These are phyloP conservation scores for Talaromyces funiculosus DNA, from an alignment of 2,329 filamentous ascomycete genomes.

Conservation along the genomic window DNA sequence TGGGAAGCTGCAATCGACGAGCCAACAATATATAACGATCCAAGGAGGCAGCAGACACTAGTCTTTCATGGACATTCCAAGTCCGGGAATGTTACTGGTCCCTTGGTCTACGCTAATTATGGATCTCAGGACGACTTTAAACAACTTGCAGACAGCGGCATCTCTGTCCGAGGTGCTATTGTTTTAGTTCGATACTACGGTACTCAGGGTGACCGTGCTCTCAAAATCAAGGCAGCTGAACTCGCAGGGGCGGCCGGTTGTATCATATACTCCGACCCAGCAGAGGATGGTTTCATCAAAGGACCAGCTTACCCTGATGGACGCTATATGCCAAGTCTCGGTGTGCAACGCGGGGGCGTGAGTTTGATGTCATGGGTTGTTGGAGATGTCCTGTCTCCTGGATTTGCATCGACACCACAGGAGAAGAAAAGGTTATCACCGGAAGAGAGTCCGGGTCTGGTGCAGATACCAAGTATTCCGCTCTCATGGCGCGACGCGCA, in stretches of 20 bases:
- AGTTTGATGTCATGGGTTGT: constrained; percentile 75
- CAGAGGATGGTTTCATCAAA: constrained; percentile 71
- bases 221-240: constrained; percentile 89
- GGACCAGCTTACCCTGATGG: constrained; percentile 71
- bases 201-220: constrained; percentile 62
- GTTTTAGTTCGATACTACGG: constrained; percentile 78
- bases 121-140: constrained; percentile 81
- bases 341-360: constrained; percentile 76
- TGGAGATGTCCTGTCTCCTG: constrained; percentile 88
- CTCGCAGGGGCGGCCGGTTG: constrained; percentile 79
- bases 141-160: constrained; percentile 61
- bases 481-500: constrained; percentile 86
- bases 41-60: constrained; percentile 61
- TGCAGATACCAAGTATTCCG: constrained; percentile 82
- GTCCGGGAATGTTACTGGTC: constrained; percentile 77
- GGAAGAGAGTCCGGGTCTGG: constrained; percentile 65
- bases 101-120: constrained; percentile 86
- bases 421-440: constrained; percentile 59
- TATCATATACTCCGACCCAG: constrained; percentile 87
- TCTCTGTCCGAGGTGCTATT: constrained; percentile 73
- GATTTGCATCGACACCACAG: constrained; percentile 57
- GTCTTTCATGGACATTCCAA: constrained; percentile 88
- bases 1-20: constrained; percentile 87
- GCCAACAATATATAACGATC: constrained; percentile 60
- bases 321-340: constrained; percentile 72